Evolutionary conservation across 495 filamentous ascomycete genomes (phyloP), one percentile per base, ranked within the genome.

Genomic region (Trichoderma virens): DNA sequence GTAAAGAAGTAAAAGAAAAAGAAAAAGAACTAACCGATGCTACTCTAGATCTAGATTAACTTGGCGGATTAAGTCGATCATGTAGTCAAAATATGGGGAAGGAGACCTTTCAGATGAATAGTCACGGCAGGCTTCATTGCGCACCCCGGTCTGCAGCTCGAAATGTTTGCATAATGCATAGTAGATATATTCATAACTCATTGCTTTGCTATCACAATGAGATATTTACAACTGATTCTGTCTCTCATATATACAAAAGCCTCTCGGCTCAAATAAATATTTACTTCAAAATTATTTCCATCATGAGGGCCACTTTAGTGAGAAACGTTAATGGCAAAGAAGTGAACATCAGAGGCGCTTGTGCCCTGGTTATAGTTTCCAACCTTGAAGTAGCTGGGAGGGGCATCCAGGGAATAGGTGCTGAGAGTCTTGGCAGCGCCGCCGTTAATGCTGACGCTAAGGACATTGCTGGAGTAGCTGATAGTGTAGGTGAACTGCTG

Each of bases 341-440:
- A 70, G 59, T 71, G 65, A 31, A 79, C 72, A 47, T 71, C 67
- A 23, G 69, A 70, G 18, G 69, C 38, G 18, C 43, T 65, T 30
- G 62, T 64, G 18, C 73, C 76, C 70, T 79, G 75, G 61, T 76
- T 74, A 41, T 79, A 79, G 62, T 79, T 77, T 16, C 76, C 76
- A 6, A 68, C 73, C 70, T 79, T 79, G 69, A 79, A 79, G 68
- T 77, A 79, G 45, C 74, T 73, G 39, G 60, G 18, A 7, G 76
- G 76, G 14, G 69, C 61, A 64, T 69, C 62, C 16, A 76, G 68
- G 9, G 64, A 31, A 35, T 67, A 71, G 13, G 74, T 76, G 61
- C 66, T 68, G 30, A 78, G 61, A 6, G 65, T 68, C 61, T 71
- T 67, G 6, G 65, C 25, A 13, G 18, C 64, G 9, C 66, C 71